phyloP scores from a whole-genome alignment of 2,329 filamentous ascomycete species.

The Microsporum canis region DNA sequence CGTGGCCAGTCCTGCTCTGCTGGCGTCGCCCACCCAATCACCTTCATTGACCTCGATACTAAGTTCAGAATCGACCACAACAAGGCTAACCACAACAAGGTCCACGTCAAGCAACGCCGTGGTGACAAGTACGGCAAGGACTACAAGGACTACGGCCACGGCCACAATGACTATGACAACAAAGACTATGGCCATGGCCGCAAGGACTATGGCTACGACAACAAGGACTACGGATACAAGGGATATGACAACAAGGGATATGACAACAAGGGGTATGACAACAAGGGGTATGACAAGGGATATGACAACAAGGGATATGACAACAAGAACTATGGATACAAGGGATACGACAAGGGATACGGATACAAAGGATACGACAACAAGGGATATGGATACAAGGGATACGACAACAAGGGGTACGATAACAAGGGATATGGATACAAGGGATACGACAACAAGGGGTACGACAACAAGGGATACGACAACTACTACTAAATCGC shows the following conservation, averaged over 20 bases:
- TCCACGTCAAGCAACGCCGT: neutral
- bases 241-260: neutral
- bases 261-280: neutral
- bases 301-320: neutral
- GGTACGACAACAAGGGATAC: neutral
- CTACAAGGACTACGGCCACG: neutral
- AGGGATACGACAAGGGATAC: neutral
- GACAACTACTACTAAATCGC: neutral
- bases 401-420: neutral
- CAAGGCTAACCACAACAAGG: neutral
- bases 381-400: neutral
- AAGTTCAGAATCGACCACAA: slow-evolving; percentile 2
- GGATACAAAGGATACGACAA: neutral
- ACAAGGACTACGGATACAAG: neutral
- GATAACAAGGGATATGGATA: neutral
- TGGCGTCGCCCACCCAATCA: neutral
- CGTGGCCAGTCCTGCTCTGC: neutral
- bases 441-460: neutral
- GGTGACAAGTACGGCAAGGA: neutral
- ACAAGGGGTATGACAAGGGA: neutral
- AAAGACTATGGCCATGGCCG: neutral
- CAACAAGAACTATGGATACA: neutral
- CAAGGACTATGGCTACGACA: neutral
- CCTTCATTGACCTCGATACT: neutral
- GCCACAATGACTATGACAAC: neutral